A percentile compares a stretch with the other conserved stretches of the same genome.
Evolutionary conservation across 768 basidiomycete species (phyloP).

Genomic region (Myochromella boudieri): DNA sequence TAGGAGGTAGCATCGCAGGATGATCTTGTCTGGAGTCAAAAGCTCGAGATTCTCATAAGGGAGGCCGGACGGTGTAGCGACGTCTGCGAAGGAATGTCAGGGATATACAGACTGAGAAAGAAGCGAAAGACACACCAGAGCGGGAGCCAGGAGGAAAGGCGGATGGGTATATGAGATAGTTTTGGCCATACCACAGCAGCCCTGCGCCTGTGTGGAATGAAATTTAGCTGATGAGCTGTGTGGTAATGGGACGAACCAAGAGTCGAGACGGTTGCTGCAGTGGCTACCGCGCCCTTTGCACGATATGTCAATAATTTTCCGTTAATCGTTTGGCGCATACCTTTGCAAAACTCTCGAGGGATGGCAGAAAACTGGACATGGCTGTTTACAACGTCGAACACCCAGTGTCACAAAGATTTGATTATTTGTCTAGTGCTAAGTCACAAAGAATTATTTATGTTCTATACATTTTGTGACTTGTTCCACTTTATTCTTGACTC

Average conservation of each 20-base stretch:
- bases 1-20: conserved; percentile 77
- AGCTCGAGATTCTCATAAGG: conserved; percentile 76
- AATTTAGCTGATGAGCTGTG: conserved; percentile 11
- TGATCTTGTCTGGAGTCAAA: conserved; percentile 68
- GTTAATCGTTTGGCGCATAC: too few species aligned
- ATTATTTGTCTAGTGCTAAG: not conserved
- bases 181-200: conserved; percentile 84
- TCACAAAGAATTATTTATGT: not conserved
- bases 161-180: conserved; percentile 88
- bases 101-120: too few species aligned
- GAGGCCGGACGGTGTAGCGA: conserved; percentile 67
- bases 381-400: not conserved
- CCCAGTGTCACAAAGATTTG: too few species aligned
- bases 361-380: conserved; percentile 28
- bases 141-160: conserved; percentile 78
- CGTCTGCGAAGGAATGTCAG: too few species aligned
- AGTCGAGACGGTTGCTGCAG: conserved; percentile 56
- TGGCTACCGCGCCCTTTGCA: conserved; percentile 51
- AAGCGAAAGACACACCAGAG: conserved; percentile 49
- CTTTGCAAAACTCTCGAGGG: conserved; percentile 48
- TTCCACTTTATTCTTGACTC: conserved; percentile 2
- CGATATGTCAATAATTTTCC: not conserved
- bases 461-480: too few species aligned
- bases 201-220: conserved; percentile 50
- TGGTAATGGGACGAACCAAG: conserved; percentile 38